These are phyloP conservation scores for Cubamyces sp. DNA, from an alignment of 768 basidiomycete genomes.

Conservation along the genomic window DNA sequence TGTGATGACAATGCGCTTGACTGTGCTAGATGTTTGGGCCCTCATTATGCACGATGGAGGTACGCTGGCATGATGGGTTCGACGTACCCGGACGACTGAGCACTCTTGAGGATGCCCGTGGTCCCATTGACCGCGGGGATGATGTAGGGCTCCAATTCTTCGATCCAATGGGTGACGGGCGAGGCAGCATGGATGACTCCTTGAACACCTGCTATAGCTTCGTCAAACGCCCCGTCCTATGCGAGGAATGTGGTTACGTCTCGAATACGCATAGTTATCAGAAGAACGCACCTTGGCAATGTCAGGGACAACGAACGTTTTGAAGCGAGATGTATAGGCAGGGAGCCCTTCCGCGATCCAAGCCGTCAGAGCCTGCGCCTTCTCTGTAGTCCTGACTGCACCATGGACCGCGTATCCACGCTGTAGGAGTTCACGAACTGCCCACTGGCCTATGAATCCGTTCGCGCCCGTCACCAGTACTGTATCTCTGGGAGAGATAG, in stretches of 20 bases:
- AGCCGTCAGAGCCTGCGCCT: conserved; percentile 57
- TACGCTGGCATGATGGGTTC: background rate
- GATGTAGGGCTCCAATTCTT: conserved; percentile 57
- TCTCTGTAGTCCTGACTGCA: conserved; percentile 60
- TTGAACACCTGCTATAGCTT: conserved; percentile 74
- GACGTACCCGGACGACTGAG: conserved; percentile 25
- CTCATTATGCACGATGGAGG: background rate
- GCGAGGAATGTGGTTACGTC: no score
- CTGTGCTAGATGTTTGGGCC: background rate
- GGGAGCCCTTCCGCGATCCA: conserved; percentile 38
- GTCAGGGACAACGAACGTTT: conserved; percentile 2
- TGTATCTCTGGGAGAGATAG: conserved; percentile 33
- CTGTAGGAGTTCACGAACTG: conserved; percentile 55
- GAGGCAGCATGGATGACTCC: conserved; percentile 72
- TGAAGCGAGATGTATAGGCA: background rate
- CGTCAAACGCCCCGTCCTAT: conserved; percentile 71
- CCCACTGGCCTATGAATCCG: conserved; percentile 60
- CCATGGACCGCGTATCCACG: conserved; percentile 63
- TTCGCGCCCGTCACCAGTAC: conserved; percentile 60
- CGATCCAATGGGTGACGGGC: conserved; percentile 51
- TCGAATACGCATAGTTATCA: no score
- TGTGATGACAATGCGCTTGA: conserved; percentile 68
- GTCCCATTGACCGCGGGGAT: conserved; percentile 77
- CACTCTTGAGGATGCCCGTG: conserved; percentile 59
- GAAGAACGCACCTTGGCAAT: background rate